Conservation (phyloP, 306 rosid genomes). For the Lathyrus aphaca region DNA sequence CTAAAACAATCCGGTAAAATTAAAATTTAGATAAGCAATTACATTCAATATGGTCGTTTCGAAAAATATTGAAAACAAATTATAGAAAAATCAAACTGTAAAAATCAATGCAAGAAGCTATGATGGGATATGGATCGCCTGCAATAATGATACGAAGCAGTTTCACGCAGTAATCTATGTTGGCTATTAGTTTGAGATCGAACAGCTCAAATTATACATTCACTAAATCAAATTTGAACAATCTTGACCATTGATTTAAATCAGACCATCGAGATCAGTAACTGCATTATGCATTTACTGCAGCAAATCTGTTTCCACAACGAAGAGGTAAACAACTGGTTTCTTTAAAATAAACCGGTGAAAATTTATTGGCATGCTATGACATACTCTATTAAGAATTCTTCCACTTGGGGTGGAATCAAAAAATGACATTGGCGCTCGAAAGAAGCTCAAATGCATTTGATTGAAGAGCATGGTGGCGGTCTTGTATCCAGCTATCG, state of each 20-base stretch:
- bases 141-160: background rate
- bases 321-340: too few relatives aligned
- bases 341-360: background rate
- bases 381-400: constrained; percentile 58
- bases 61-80: background rate
- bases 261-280: background rate
- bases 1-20: constrained; percentile 31
- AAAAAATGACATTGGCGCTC: constrained; percentile 84
- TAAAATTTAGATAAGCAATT: constrained; percentile 14
- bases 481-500: constrained; percentile 64
- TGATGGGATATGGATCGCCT: background rate
- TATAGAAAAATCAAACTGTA: background rate
- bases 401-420: constrained; percentile 72
- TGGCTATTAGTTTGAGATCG: background rate
- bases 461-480: constrained; percentile 67
- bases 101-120: constrained; percentile 2
- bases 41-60: background rate
- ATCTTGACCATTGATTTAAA: background rate
- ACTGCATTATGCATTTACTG: background rate
- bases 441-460: constrained; percentile 71
- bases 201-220: background rate
- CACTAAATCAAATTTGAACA: background rate
- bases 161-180: background rate
- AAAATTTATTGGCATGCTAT: background rate
- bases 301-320: background rate